Base-by-base conservation (phyloP, 2,329 filamentous ascomycete genomes). In the Claviceps citrina region DNA sequence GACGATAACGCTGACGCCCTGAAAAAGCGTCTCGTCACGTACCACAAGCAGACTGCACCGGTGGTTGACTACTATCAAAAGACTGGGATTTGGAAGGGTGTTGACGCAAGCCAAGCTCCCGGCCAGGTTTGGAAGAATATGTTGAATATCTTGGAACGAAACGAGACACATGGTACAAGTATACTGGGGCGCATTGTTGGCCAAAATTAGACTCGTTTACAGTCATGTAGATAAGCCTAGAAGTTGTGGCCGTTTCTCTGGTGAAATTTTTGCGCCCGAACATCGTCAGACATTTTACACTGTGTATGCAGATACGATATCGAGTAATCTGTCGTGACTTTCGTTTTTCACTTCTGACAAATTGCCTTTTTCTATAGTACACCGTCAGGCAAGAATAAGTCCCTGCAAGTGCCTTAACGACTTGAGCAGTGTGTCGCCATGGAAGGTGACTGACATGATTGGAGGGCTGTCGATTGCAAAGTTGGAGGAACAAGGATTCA, bases 21-120 rank as follows among this genome's bases (percentile, higher is more conserved):
- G 49, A 89, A 86, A 76, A 98, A 95, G 78, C 82, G 91, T 47
- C 73, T 98, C 44, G 70, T 70, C 31, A 95, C 89, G 44, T 98
- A 98, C 67, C 91, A 98, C 68, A 70, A 76, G 50, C 91, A 98
- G 76, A 98, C 91, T 26, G 66, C 77, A 33, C 91, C 91, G 16
- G 91, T 98, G 37, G 87, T 94, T 47, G 73, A 78, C 43, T 98
- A 98, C 73, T 98, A 98, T 76, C 83, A 93, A 68, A 85, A 86
- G 66, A 93, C 84, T 37, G 87, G 87, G 51, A 95, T 98, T 70
- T 98, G 91, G 91, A 81, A 81, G 63, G 81, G 82, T 47, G 76
- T 98, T 54, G 91, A 98, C 61, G 91, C 91, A 48, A 93, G 84
- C 69, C 86, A 98, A 70, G 81, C 94, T 66, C 91, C 91, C 16